Evolutionary conservation across 169 alveolate species (phyloP).

Genomic region (Plasmodium chabaudi): DNA sequence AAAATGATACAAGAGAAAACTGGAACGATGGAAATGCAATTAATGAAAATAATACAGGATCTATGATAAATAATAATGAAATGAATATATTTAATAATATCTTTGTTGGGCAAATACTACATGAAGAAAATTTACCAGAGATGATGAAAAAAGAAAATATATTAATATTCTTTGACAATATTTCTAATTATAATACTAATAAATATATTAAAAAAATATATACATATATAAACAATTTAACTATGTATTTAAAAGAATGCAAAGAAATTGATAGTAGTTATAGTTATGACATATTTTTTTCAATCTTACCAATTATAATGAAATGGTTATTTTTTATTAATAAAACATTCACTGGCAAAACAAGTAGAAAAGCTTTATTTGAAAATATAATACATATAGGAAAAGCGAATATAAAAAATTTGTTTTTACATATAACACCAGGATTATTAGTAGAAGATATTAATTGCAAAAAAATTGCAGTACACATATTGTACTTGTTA

Average conservation of each 20-base stretch:
- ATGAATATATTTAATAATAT: conserved; percentile 18
- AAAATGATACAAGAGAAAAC: neutral
- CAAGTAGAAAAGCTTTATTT: conserved; percentile 38
- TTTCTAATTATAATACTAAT: conserved; percentile 30
- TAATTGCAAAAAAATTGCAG: conserved; percentile 47
- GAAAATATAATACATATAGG: conserved; percentile 52
- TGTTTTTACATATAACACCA: conserved; percentile 57
- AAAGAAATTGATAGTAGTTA: conserved; percentile 37
- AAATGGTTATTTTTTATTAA: conserved; percentile 66
- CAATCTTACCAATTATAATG: conserved; percentile 41
- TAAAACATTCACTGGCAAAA: conserved; percentile 50
- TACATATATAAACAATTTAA: conserved; percentile 27
- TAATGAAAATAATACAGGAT: neutral
- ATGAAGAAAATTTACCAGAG: conserved; percentile 30
- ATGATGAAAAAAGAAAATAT: conserved; percentile 49
- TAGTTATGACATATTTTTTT: conserved; percentile 24
- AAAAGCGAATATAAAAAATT: conserved; percentile 10
- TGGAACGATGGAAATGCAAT: no score
- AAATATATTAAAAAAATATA: conserved; percentile 61
- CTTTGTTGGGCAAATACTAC: conserved; percentile 17
- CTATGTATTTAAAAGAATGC: conserved; percentile 52
- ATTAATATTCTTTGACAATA: conserved; percentile 31
- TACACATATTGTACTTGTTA: conserved; percentile 41
- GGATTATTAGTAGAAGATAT: conserved; percentile 64
- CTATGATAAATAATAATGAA: conserved; percentile 5